phyloP scores from a whole-genome alignment of 2,329 filamentous ascomycete genomes.

The Fusarium sp. region DNA sequence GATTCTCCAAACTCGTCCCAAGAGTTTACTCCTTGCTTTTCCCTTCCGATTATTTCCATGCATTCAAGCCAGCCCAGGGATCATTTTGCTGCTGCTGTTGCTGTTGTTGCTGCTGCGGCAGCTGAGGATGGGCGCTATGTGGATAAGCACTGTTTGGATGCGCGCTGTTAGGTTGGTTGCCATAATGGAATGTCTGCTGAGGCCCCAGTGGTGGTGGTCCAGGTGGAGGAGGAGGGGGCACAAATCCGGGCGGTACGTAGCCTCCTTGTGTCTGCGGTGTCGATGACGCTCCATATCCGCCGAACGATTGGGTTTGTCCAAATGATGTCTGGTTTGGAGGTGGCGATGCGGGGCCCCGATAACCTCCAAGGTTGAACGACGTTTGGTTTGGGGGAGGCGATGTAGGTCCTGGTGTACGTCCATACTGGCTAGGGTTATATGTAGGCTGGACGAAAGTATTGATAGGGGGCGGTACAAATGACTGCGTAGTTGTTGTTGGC shows the following conservation, averaged over 20 bases:
- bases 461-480: conserved; percentile 52
- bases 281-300: conserved; percentile 55
- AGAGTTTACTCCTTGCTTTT: not conserved
- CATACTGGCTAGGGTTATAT: conserved; percentile 70
- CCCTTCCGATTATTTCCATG: conserved; percentile 58
- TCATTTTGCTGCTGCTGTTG: conserved; percentile 57
- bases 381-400: conserved; percentile 74
- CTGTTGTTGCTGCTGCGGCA: conserved; percentile 45
- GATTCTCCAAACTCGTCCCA: not conserved
- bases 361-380: conserved; percentile 56
- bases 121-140: conserved; percentile 49
- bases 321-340: conserved; percentile 69
- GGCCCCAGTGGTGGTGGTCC: conserved; percentile 71
- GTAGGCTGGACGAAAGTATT: conserved; percentile 62
- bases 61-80: conserved; percentile 64
- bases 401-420: conserved; percentile 67
- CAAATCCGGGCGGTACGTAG: conserved; percentile 67
- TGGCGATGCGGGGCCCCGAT: conserved; percentile 61
- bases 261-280: conserved; percentile 55
- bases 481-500: conserved; percentile 36
- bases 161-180: conserved; percentile 46
- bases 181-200: conserved; percentile 71
- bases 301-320: conserved; percentile 54
- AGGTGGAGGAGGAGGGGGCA: conserved; percentile 72
- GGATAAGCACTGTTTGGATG: conserved; percentile 48